Evolutionary conservation across 108 stramenopile genomes (phyloP).

Genomic region (Conticribra guillardii): DNA sequence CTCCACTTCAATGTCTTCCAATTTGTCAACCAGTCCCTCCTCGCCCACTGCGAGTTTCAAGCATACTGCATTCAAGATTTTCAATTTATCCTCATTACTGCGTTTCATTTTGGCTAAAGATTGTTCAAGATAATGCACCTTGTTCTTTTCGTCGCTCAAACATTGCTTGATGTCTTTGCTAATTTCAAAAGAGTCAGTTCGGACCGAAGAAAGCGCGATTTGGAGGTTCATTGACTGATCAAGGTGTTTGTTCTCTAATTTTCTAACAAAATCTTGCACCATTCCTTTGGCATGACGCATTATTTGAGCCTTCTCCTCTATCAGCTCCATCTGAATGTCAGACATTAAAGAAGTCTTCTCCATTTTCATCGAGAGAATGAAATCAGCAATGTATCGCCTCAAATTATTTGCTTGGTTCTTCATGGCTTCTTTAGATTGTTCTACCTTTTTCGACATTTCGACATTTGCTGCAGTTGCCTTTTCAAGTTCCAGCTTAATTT

Average conservation of each 20-base stretch:
- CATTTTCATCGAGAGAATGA: slow-evolving; percentile 14
- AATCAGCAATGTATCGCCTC: slow-evolving; percentile 12
- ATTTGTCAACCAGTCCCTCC: slow-evolving; percentile 26
- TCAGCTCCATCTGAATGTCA: slow-evolving; percentile 19
- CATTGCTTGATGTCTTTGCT: slow-evolving; percentile 10
- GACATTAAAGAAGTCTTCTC: slow-evolving; percentile 30
- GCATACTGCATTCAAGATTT: slow-evolving; percentile 15
- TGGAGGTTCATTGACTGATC: slow-evolving; percentile 37
- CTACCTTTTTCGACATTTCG: slow-evolving; percentile 1
- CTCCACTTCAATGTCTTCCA: slow-evolving; percentile 34
- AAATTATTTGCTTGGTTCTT: slow-evolving; percentile 15
- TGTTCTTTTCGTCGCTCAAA: slow-evolving; percentile 20
- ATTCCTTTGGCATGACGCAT: slow-evolving; percentile 21
- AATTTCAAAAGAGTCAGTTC: slow-evolving; percentile 13
- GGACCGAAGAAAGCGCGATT: slow-evolving; percentile 20
- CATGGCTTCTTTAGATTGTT: background rate
- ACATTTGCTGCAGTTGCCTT: background rate
- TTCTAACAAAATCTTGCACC: slow-evolving; percentile 13
- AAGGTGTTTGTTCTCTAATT: slow-evolving; percentile 21
- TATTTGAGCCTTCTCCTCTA: slow-evolving; percentile 18
- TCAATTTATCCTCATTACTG: slow-evolving; percentile 3
- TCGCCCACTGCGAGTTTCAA: slow-evolving; percentile 24
- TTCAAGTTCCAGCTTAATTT: slow-evolving; percentile 21
- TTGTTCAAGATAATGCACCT: slow-evolving; percentile 18
- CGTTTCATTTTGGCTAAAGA: slow-evolving; percentile 4